Evolutionary conservation across 495 filamentous ascomycete species (phyloP).

Genomic region (Gamarada debralockiae): DNA sequence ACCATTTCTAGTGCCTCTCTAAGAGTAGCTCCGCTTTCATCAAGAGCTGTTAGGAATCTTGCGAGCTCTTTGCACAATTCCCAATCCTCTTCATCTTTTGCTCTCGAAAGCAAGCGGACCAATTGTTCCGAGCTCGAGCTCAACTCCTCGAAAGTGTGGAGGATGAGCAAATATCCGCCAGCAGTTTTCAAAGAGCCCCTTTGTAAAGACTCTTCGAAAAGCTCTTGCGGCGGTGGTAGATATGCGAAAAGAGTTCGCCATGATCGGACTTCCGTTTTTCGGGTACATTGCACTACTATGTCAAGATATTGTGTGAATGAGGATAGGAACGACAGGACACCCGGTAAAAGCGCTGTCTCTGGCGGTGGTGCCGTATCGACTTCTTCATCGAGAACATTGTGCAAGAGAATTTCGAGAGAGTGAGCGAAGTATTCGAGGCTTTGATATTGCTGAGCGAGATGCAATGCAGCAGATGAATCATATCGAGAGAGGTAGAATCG

Average conservation of each 20-base stretch:
- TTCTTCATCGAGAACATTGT: constrained; percentile 91
- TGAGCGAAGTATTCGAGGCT: constrained; percentile 88
- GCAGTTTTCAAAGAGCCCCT: constrained; percentile 89
- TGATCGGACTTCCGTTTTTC: constrained; percentile 92
- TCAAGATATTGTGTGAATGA: constrained; percentile 89
- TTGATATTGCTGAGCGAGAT: constrained; percentile 76
- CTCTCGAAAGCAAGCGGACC: constrained; percentile 75
- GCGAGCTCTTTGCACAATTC: constrained; percentile 94
- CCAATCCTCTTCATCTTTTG: constrained; percentile 86
- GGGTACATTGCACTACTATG: constrained; percentile 93
- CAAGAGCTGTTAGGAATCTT: constrained; percentile 87
- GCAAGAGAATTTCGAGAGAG: constrained; percentile 86
- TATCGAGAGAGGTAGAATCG: constrained; percentile 68
- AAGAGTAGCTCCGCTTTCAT: constrained; percentile 79
- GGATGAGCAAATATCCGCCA: constrained; percentile 90
- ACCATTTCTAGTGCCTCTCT: constrained; percentile 73
- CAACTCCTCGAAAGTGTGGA: constrained; percentile 89
- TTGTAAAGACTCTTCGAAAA: constrained; percentile 88
- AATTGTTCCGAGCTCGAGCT: constrained; percentile 75
- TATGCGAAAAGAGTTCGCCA: constrained; percentile 93
- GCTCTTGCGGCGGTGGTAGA: constrained; percentile 79
- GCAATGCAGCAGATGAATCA: constrained; percentile 69
- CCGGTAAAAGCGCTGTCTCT: constrained; percentile 74
- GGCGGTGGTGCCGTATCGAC: constrained; percentile 71
- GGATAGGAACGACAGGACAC: constrained; percentile 83